phyloP scores from a whole-genome alignment of 805 yeast species.

The Aciculoconidium aculeatum region DNA sequence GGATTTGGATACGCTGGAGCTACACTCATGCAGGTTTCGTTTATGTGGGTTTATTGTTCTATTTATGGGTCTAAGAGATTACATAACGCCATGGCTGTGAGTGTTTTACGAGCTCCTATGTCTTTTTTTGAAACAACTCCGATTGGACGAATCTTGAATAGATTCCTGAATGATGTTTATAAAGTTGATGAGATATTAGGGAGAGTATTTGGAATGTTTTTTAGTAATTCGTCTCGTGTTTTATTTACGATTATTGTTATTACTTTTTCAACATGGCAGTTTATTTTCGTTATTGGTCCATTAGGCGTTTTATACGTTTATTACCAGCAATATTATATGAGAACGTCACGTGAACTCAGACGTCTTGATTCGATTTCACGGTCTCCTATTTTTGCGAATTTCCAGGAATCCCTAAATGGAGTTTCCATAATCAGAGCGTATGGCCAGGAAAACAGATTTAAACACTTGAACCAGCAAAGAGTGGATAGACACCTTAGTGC shows the following conservation, averaged over 20 bases:
- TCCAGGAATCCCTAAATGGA: constrained; percentile 77
- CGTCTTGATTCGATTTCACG: constrained; percentile 75
- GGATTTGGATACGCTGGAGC: constrained; percentile 65
- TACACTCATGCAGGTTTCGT: constrained; percentile 57
- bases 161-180: constrained; percentile 88
- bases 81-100: constrained; percentile 67
- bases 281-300: constrained; percentile 69
- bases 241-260: constrained; percentile 74
- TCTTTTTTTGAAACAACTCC: constrained; percentile 94
- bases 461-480: constrained; percentile 57
- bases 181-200: constrained; percentile 78
- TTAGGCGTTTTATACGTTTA: constrained; percentile 56
- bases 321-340: constrained; percentile 71
- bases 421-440: constrained; percentile 73
- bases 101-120: constrained; percentile 88
- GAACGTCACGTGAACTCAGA: constrained; percentile 76
- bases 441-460: constrained; percentile 58
- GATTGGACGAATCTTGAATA: constrained; percentile 82
- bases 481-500: constrained; percentile 89
- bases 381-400: constrained; percentile 78
- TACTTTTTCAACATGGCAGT: constrained; percentile 82
- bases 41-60: constrained; percentile 76
- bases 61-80: constrained; percentile 73
- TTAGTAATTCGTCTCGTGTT: constrained; percentile 57
- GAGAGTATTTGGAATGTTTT: constrained; percentile 65